A percentile compares a stretch with the other conserved stretches of the same genome.
phyloP scores from a whole-genome alignment of 1,284 basidiomycete genomes.

The Sphaerobolus stellatus region DNA sequence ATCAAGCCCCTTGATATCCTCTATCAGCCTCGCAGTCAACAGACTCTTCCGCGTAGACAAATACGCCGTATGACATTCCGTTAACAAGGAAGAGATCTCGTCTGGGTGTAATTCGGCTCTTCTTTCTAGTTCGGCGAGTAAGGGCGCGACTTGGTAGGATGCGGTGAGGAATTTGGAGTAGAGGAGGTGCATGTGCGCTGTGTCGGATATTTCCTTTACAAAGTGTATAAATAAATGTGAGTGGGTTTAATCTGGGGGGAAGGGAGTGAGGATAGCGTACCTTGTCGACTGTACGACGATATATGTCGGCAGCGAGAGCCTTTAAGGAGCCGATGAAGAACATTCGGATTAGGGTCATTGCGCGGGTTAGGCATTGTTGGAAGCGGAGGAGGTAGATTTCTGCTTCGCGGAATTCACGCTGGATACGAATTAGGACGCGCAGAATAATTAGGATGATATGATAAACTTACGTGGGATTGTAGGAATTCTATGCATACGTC shows the following conservation, averaged over 20 bases:
- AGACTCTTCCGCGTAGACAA: constrained; percentile 70
- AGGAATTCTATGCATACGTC: constrained; percentile 91
- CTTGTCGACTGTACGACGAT: constrained; percentile 71
- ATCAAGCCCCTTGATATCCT: constrained; percentile 82
- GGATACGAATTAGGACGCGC: constrained; percentile 1
- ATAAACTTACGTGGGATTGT: constrained; percentile 69
- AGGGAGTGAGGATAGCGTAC: constrained; percentile 35
- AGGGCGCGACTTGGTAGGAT: constrained; percentile 67
- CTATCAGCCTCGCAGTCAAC: constrained; percentile 65
- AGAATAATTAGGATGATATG: constrained; percentile 12
- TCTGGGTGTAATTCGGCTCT: constrained; percentile 70
- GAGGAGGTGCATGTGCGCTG: constrained; percentile 79
- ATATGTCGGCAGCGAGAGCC: constrained; percentile 71
- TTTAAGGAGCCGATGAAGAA: constrained; percentile 84
- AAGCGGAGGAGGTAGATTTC: constrained; percentile 90
- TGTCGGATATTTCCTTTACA: constrained; percentile 78
- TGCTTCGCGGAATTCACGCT: constrained; percentile 88
- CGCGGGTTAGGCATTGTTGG: constrained; percentile 93
- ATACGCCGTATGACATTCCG: constrained; percentile 84
- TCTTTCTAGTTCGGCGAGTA: constrained; percentile 82
- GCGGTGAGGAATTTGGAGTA: constrained; percentile 84
- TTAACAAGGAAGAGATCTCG: constrained; percentile 72
- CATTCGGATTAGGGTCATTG: constrained; percentile 95
- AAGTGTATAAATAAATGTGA: background rate
- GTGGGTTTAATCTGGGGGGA: background rate